A percentile compares a stretch with the other conserved stretches of the same genome.
phyloP scores from a whole-genome alignment of 2,329 filamentous ascomycete species.

The Zymoseptoria ardabiliae region DNA sequence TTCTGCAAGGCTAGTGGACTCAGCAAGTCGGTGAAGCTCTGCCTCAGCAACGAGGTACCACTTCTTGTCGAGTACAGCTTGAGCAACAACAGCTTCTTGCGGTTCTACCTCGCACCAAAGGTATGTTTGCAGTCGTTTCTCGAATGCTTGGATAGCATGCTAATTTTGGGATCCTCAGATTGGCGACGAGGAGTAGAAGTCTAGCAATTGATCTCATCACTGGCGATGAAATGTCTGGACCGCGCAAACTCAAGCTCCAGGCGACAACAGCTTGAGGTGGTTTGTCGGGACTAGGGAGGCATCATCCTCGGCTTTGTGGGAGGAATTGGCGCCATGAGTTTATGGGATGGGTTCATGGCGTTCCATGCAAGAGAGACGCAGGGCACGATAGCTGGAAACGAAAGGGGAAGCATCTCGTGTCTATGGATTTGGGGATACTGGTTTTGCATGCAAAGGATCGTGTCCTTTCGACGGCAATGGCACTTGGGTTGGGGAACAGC shows the following conservation, averaged over 20 bases:
- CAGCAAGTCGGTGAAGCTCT: conserved; percentile 77
- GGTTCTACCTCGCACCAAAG: conserved; percentile 98
- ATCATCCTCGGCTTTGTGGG: not conserved
- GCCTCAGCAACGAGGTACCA: conserved; percentile 91
- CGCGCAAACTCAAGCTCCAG: not conserved
- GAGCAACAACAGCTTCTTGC: conserved; percentile 74
- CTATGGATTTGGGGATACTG: not conserved
- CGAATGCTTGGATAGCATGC: too few species aligned
- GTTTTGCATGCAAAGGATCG: not conserved
- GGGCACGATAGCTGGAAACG: not conserved
- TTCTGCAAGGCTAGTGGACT: conserved; percentile 96
- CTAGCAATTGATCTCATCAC: not conserved
- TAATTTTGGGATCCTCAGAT: conserved; percentile 47
- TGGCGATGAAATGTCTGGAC: not conserved
- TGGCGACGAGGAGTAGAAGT: conserved; percentile 54
- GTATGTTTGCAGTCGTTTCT: too few species aligned
- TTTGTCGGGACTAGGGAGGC: not conserved
- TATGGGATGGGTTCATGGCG: not conserved
- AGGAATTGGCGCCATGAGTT: not conserved
- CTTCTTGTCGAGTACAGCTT: conserved; percentile 88
- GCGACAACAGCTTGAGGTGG: not conserved
- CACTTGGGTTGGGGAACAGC: not conserved
- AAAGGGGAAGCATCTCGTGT: not conserved
- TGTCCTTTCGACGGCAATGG: too few species aligned
- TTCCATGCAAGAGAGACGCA: not conserved